These are phyloP conservation scores for Pleurozium schreberi DNA, from an alignment of 225 moss, liverwort and hornwort genomes.

Conservation along the genomic window DNA sequence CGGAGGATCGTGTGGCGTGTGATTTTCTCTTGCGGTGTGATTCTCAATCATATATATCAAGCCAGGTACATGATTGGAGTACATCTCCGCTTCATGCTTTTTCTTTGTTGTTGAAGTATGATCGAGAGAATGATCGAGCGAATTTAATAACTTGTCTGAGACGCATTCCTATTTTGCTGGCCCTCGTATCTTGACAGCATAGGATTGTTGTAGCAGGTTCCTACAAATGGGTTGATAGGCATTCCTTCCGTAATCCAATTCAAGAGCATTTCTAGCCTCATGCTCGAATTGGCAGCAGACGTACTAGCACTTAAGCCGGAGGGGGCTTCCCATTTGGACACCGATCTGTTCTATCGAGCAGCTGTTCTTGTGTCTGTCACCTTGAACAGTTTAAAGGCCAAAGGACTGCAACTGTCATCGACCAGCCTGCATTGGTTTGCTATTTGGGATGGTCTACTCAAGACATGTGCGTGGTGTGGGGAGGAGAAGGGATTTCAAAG, in stretches of 20 bases:
- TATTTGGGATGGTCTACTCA: conserved; percentile 61
- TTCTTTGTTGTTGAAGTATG: neutral
- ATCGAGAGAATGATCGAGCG: neutral
- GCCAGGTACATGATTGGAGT: conserved; percentile 10
- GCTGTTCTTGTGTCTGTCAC: conserved; percentile 56
- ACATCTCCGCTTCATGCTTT: neutral
- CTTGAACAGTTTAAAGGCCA: conserved; percentile 54
- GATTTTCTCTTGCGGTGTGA: conserved; percentile 74
- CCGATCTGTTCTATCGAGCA: conserved; percentile 68
- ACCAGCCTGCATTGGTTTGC: conserved; percentile 72
- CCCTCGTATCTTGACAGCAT: neutral
- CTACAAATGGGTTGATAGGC: conserved; percentile 61
- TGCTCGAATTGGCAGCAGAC: conserved; percentile 58
- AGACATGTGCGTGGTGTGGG: conserved; percentile 71
- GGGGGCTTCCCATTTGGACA: conserved; percentile 39
- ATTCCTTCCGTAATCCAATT: conserved; percentile 67
- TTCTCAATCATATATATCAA: conserved; percentile 38
- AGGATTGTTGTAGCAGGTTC: conserved; percentile 24
- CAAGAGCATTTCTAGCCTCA: conserved; percentile 62
- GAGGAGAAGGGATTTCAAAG: conserved; percentile 62
- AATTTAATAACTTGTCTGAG: neutral
- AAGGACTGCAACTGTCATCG: conserved; percentile 61
- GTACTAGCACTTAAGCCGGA: conserved; percentile 55
- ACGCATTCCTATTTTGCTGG: neutral
- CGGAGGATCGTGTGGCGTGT: conserved; percentile 69